A percentile compares a stretch with the other conserved stretches of the same genome.
These are phyloP conservation scores for Calonectria ilicicola DNA, from an alignment of 2,329 filamentous ascomycete genomes.

Conservation along the genomic window DNA sequence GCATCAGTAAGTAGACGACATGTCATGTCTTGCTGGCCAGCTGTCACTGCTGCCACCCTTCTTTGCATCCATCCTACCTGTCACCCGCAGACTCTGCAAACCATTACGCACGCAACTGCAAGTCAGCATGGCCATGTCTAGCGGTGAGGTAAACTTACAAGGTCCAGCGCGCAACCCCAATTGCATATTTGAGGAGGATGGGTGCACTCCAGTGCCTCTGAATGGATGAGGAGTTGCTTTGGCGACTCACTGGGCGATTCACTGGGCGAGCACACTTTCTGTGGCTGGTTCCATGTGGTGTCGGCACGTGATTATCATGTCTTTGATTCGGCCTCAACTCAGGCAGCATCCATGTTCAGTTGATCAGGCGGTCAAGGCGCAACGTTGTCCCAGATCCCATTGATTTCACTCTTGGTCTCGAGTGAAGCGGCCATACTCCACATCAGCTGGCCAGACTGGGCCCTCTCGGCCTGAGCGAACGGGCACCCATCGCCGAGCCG, in stretches of 20 bases:
- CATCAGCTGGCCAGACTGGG: not conserved
- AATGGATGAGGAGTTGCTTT: not conserved
- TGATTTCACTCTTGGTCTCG: not conserved
- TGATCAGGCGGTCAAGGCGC: constrained; percentile 2
- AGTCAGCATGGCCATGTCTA: not conserved
- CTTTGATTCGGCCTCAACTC: not conserved
- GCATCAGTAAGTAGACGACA: not conserved
- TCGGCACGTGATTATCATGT: not conserved
- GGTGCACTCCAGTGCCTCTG: not conserved
- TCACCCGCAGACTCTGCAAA: constrained; percentile 5
- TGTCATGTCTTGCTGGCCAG: not conserved
- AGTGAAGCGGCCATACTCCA: not conserved
- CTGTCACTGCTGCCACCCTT: constrained; percentile 8
- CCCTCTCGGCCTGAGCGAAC: not conserved
- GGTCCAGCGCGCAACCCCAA: not conserved
- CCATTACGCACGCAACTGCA: constrained; percentile 4
- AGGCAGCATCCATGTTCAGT: not conserved
- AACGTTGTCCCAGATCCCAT: not conserved
- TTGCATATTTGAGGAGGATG: not conserved
- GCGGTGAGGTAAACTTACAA: not conserved
- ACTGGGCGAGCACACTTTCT: not conserved
- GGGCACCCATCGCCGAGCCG: not conserved
- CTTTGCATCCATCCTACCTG: not conserved
- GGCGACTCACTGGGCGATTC: not conserved
- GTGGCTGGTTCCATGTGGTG: not conserved